Base-by-base conservation (phyloP, 805 yeast species). In the Yarrowia sp. region DNA sequence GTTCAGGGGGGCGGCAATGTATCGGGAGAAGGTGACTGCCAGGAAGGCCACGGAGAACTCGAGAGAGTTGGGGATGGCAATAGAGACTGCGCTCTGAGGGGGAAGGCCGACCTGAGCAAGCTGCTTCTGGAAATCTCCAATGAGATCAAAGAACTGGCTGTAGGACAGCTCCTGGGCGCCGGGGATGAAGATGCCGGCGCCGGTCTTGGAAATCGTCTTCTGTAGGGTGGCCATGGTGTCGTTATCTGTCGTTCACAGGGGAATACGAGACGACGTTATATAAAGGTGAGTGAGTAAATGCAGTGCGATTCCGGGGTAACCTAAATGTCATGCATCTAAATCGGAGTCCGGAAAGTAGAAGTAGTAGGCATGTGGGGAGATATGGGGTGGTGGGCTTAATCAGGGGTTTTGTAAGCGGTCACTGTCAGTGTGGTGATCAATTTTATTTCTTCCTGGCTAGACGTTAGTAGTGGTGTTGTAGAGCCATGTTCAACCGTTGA, bases 1-100 rank as follows among this genome's bases (percentile, higher is more conserved):
- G 73, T 89, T 89, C 75, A 89, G 79, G 14, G 93, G 93, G 1
- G 91, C 90, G 22, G 89, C 89, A 55, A 88, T 80, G 72, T 84
- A 80, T 0, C 86, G 84, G 38, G 85, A 82, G 71, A 84, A 82
- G 1, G 90, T 84, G 35, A 83, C 79, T 1, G 87, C 88, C 26
- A 89, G 76, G 74, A 87, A 89, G 1, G 85, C 78, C 10, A 83
- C 82, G 1, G 84, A 82, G 66, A 87, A 83, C 72, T 89, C 92
- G 32, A 89, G 74, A 4, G 85, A 78, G 75, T 89, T 89, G 38
- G 88, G 86, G 70, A 89, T 77, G 0, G 90, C 81, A 26, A 88
- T 87, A 0, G 89, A 88, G 49, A 87, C 80, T 2, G 86, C 82
- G 3, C 82, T 74, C 72, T 84, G 85, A 52, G 77, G 72, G 71